Evolutionary conservation across 441 rosid genomes (phyloP).

Genomic region (Iberis amara): DNA sequence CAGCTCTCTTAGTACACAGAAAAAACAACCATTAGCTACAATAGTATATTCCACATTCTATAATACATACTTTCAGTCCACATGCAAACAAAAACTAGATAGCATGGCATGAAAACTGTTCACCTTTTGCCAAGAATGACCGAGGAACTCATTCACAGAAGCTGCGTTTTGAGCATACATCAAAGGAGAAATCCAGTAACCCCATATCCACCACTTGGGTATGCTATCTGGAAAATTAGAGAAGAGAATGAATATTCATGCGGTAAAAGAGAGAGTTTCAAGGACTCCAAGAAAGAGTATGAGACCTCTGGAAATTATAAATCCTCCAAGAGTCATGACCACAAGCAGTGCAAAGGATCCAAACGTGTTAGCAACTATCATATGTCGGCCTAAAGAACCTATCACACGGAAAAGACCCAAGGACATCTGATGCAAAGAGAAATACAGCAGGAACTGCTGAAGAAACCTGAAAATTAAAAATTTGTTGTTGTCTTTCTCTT

Average conservation of each 20-base stretch:
- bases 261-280: slow-evolving; percentile 12
- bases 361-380: slow-evolving; percentile 93
- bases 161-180: slow-evolving; percentile 96
- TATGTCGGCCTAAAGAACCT: slow-evolving; percentile 87
- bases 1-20: slow-evolving; percentile 44
- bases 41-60: slow-evolving; percentile 6
- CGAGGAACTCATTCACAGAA: slow-evolving; percentile 91
- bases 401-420: slow-evolving; percentile 83
- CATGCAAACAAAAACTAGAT: slow-evolving; percentile 3
- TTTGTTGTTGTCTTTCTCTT: slow-evolving; percentile 15
- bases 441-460: slow-evolving; percentile 71
- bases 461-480: slow-evolving; percentile 57
- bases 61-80: slow-evolving; percentile 3
- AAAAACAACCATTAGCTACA: slow-evolving; percentile 16
- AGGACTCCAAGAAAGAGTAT: slow-evolving; percentile 12
- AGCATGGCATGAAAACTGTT: slow-evolving; percentile 8
- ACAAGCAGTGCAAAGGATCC: slow-evolving; percentile 97
- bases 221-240: slow-evolving; percentile 55
- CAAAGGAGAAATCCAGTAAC: slow-evolving; percentile 93
- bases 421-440: slow-evolving; percentile 92
- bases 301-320: slow-evolving; percentile 79
- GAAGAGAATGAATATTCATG: slow-evolving; percentile 17
- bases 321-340: slow-evolving; percentile 93
- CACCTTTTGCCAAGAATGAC: slow-evolving; percentile 88
- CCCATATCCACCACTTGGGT: slow-evolving; percentile 98